Evolutionary conservation across 2,329 filamentous ascomycete genomes (phyloP).

Genomic region (Coleophoma eucalyptorum): DNA sequence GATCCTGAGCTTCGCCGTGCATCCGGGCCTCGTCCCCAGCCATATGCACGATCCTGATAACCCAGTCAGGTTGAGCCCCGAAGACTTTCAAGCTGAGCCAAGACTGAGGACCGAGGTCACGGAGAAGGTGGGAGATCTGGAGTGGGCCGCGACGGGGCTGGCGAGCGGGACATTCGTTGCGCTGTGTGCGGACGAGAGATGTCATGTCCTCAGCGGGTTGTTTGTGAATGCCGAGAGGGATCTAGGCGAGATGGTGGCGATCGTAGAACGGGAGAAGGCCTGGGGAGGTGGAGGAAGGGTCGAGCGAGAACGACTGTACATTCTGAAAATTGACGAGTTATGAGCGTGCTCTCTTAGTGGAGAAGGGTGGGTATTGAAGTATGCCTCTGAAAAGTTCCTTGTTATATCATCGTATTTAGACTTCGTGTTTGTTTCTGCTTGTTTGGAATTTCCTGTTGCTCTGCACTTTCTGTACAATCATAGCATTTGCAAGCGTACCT

Average conservation of each 20-base stretch:
- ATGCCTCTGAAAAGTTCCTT: background rate
- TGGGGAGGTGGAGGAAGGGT: conserved; percentile 2
- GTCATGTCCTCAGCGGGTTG: conserved; percentile 12
- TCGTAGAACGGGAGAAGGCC: conserved; percentile 10
- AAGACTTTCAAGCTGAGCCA: conserved; percentile 9
- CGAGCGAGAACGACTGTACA: conserved; percentile 12
- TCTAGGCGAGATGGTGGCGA: conserved; percentile 24
- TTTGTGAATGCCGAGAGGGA: conserved; percentile 17
- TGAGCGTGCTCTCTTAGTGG: background rate
- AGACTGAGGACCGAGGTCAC: conserved; percentile 1
- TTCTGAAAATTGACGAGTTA: conserved; percentile 17
- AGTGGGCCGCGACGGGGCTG: conserved; percentile 13
- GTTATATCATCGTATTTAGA: too few relatives aligned
- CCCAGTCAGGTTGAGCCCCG: background rate
- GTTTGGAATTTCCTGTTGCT: too few relatives aligned
- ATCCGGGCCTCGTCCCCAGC: conserved; percentile 14
- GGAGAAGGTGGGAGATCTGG: conserved; percentile 2
- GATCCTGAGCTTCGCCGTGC: conserved; percentile 13
- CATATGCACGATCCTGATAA: conserved; percentile 10
- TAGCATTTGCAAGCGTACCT: too few relatives aligned
- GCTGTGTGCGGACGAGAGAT: conserved; percentile 13
- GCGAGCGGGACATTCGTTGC: conserved; percentile 16
- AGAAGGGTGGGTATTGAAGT: background rate
- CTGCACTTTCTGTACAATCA: too few relatives aligned
- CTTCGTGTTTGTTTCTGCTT: too few relatives aligned